Evolutionary conservation across 179 eudicot genomes (phyloP).

Genomic region (Drosera spatulata): DNA sequence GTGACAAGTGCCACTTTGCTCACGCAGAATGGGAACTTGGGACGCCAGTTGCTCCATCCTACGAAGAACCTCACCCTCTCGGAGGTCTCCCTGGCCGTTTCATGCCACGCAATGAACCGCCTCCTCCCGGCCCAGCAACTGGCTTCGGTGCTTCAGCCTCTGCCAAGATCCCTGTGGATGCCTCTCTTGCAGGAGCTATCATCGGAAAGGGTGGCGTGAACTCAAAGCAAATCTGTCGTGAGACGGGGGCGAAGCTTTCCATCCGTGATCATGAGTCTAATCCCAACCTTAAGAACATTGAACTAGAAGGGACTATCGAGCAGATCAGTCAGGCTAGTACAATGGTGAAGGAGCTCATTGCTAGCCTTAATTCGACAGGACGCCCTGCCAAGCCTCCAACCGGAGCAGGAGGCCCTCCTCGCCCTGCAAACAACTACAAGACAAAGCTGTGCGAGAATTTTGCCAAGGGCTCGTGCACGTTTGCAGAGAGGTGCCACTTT

Average conservation of each 20-base stretch:
- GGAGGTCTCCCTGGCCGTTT: slow-evolving; percentile 45
- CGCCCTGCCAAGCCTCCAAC: slow-evolving; percentile 8
- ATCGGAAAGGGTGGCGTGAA: slow-evolving; percentile 75
- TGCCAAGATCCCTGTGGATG: slow-evolving; percentile 72
- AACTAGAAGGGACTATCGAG: slow-evolving; percentile 80
- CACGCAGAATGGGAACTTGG: slow-evolving; percentile 92
- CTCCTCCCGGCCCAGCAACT: slow-evolving; percentile 30
- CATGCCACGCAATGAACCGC: slow-evolving; percentile 43
- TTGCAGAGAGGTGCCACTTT: slow-evolving; percentile 79
- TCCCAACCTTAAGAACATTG: slow-evolving; percentile 59
- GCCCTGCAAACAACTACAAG: slow-evolving; percentile 41
- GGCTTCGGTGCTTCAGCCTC: slow-evolving; percentile 69
- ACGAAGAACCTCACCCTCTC: slow-evolving; percentile 47
- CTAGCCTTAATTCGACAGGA: slow-evolving; percentile 27
- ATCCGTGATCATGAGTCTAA: slow-evolving; percentile 76
- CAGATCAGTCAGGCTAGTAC: slow-evolving; percentile 74
- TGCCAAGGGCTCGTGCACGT: slow-evolving; percentile 63
- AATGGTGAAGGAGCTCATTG: slow-evolving; percentile 70
- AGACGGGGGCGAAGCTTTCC: slow-evolving; percentile 68
- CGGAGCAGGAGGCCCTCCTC: slow-evolving; percentile 12
- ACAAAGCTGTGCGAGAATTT: slow-evolving; percentile 78
- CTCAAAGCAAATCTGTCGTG: slow-evolving; percentile 73
- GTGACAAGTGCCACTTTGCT: slow-evolving; percentile 78
- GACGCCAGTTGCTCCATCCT: slow-evolving; percentile 34
- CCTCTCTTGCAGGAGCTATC: slow-evolving; percentile 71